These are phyloP conservation scores for Hymenoscyphus salicellus DNA, from an alignment of 2,329 filamentous ascomycete species.

Conservation along the genomic window DNA sequence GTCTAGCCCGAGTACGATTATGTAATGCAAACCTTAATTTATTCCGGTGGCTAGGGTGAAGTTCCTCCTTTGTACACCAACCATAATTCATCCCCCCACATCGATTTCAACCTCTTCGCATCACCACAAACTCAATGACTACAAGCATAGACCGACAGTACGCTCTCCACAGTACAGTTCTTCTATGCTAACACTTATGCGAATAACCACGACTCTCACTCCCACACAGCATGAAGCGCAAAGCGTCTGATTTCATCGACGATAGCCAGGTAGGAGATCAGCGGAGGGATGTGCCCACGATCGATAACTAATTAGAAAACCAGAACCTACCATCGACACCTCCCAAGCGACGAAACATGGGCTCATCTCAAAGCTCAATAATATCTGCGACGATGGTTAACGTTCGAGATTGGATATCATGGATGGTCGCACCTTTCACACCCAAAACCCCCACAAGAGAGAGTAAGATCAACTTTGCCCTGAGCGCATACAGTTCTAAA, in stretches of 20 bases:
- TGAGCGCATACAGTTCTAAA: background rate
- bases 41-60: background rate
- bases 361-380: background rate
- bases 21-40: background rate
- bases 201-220: background rate
- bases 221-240: constrained; percentile 1
- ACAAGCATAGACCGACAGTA: background rate
- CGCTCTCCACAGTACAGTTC: background rate
- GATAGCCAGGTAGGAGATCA: background rate
- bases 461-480: background rate
- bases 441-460: background rate
- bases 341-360: background rate
- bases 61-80: background rate
- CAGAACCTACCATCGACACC: background rate
- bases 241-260: background rate
- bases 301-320: background rate
- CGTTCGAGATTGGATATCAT: background rate
- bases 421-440: background rate
- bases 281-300: background rate
- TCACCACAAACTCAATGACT: background rate
- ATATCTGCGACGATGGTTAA: background rate
- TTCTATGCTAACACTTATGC: background rate
- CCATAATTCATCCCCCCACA: background rate
- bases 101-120: background rate
- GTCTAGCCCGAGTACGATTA: too few species aligned